Percentiles rank a stretch among this genome's conserved stretches.
phyloP scores from a whole-genome alignment of 306 rosid species.

The Quillaja saponaria region DNA sequence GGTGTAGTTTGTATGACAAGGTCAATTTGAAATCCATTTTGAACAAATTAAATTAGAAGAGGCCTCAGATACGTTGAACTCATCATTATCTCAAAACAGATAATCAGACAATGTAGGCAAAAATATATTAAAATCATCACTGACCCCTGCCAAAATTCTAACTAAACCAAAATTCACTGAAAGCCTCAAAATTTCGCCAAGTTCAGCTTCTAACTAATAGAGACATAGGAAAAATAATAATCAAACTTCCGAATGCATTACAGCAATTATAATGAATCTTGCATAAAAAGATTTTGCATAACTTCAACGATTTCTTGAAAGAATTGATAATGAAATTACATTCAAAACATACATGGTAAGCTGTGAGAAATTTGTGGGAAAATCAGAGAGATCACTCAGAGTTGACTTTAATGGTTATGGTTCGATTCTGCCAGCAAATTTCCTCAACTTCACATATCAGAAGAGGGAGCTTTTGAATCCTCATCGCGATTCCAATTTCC shows the following conservation, averaged over 20 bases:
- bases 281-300: no score
- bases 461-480: slow-evolving; percentile 78
- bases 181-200: no score
- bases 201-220: no score
- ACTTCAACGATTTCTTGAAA: no score
- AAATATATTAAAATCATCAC: slow-evolving; percentile 22
- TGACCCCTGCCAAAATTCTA: slow-evolving; percentile 24
- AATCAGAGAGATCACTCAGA: slow-evolving; percentile 45
- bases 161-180: no score
- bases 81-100: slow-evolving; percentile 30
- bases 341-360: no score
- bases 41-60: neutral
- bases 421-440: slow-evolving; percentile 76
- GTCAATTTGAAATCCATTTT: neutral
- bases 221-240: no score
- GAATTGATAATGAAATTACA: no score
- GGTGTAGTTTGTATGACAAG: no score
- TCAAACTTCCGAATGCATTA: no score
- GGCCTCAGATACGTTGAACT: slow-evolving; percentile 32
- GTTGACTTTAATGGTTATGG: slow-evolving; percentile 54
- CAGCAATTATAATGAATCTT: no score
- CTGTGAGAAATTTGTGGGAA: neutral
- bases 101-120: slow-evolving; percentile 50
- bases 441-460: slow-evolving; percentile 62
- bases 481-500: slow-evolving; percentile 50